Evolutionary conservation across 768 basidiomycete genomes (phyloP).

Genomic region (Leccinum ochraceum): DNA sequence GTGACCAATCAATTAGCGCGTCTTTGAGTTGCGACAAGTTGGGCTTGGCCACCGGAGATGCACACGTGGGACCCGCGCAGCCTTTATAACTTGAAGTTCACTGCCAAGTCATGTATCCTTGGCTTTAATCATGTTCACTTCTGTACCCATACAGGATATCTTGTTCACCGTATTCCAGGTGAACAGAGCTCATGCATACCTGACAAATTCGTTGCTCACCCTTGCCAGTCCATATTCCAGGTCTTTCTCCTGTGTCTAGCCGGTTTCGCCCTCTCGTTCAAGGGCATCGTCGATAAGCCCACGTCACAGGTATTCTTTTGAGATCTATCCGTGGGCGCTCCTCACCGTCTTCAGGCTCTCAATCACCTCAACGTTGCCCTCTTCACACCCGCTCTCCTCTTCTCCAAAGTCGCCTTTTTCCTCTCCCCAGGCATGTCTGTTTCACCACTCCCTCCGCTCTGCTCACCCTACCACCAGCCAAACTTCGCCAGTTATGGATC

Average conservation of each 20-base stretch:
- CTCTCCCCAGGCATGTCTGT: slow-evolving; percentile 64
- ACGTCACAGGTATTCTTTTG: slow-evolving; percentile 71
- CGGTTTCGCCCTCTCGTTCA: slow-evolving; percentile 77
- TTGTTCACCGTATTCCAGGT: slow-evolving; percentile 36
- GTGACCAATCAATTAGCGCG: too few species aligned
- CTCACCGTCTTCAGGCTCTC: slow-evolving; percentile 50
- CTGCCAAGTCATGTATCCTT: not conserved
- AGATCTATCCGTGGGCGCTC: not conserved
- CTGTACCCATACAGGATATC: slow-evolving; percentile 14
- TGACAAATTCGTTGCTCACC: not conserved
- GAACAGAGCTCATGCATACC: not conserved
- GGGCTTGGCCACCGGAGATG: not conserved
- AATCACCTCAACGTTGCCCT: slow-evolving; percentile 85
- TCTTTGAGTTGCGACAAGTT: not conserved
- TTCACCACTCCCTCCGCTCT: not conserved
- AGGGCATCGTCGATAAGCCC: slow-evolving; percentile 83
- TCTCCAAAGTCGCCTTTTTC: slow-evolving; percentile 95
- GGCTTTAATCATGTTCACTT: slow-evolving; percentile 3
- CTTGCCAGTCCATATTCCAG: slow-evolving; percentile 75
- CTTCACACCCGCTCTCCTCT: slow-evolving; percentile 85
- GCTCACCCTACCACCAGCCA: slow-evolving; percentile 44
- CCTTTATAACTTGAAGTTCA: not conserved
- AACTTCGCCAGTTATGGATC: slow-evolving; percentile 80
- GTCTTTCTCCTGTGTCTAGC: slow-evolving; percentile 85
- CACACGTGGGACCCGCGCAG: not conserved